phyloP scores from a whole-genome alignment of 257 asterid genomes.

The Solanum megistacrolobum region DNA sequence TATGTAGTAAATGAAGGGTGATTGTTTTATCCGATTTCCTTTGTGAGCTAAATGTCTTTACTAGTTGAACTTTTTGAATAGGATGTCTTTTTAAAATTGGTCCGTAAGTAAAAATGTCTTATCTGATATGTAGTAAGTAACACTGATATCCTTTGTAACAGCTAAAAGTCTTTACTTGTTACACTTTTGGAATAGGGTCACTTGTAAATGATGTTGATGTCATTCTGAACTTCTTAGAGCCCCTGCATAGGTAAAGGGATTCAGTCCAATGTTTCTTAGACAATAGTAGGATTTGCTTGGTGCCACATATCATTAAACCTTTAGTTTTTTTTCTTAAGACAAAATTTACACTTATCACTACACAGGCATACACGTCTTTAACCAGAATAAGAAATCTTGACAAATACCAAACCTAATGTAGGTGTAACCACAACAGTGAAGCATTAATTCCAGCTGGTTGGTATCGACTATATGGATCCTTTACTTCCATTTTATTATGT shows the following conservation, averaged over 20 bases:
- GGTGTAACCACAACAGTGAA: neutral
- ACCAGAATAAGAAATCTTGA: neutral
- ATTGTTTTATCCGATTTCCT: neutral
- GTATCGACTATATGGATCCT: neutral
- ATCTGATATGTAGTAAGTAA: neutral
- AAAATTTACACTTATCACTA: neutral
- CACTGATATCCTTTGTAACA: neutral
- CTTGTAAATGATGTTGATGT: neutral
- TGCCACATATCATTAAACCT: neutral
- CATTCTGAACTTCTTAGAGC: neutral
- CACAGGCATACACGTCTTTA: neutral
- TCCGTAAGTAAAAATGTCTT: neutral
- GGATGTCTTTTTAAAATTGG: neutral
- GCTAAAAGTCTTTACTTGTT: neutral
- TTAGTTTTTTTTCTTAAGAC: neutral
- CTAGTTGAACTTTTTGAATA: neutral
- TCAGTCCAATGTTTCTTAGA: neutral
- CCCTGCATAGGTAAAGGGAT: neutral
- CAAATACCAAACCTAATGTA: neutral
- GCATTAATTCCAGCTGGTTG: neutral
- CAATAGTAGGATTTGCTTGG: neutral
- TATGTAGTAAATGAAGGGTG: neutral
- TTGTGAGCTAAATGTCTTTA: neutral
- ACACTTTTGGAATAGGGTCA: neutral
- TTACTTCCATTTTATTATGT: neutral